A percentile compares a stretch with the other conserved stretches of the same genome.
Conservation (phyloP, 495 filamentous ascomycete genomes). For the Immersiella caudata region DNA sequence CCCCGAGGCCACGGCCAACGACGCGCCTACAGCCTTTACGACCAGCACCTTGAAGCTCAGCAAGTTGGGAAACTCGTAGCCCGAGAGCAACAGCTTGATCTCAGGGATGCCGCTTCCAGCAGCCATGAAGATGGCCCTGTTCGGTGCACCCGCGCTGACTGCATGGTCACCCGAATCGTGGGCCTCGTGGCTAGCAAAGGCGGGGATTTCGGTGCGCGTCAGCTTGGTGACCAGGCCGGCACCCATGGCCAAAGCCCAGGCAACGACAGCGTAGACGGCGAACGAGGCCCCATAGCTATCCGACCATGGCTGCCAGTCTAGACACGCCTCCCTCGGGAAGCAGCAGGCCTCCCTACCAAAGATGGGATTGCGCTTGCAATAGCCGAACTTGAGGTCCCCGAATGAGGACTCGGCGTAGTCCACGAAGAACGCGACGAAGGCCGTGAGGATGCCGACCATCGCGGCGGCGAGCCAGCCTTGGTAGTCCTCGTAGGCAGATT, state of each 20-base stretch:
- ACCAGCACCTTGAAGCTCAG: slow-evolving; percentile 57
- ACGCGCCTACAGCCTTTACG: slow-evolving; percentile 59
- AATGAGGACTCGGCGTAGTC: slow-evolving; percentile 56
- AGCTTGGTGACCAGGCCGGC: slow-evolving; percentile 55
- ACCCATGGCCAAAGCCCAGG: slow-evolving; percentile 52
- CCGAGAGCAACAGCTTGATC: slow-evolving; percentile 62
- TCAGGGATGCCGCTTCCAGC: slow-evolving; percentile 61
- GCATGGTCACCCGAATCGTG: slow-evolving; percentile 3
- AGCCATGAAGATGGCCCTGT: slow-evolving; percentile 61
- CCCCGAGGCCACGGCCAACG: slow-evolving; percentile 59
- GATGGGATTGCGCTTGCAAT: slow-evolving; percentile 52
- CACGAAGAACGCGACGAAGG: slow-evolving; percentile 58
- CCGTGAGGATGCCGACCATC: slow-evolving; percentile 57
- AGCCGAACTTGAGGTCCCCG: slow-evolving; percentile 59
- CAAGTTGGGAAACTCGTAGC: slow-evolving; percentile 61
- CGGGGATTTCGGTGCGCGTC: slow-evolving; percentile 53
- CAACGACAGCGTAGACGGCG: slow-evolving; percentile 54
- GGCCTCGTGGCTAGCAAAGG: slow-evolving; percentile 36
- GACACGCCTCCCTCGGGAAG: slow-evolving; percentile 37
- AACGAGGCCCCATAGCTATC: slow-evolving; percentile 42
- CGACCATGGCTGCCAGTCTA: slow-evolving; percentile 50
- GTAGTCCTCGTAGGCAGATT: slow-evolving; percentile 28
- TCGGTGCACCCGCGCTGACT: slow-evolving; percentile 18
- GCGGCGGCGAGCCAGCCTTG: slow-evolving; percentile 45
- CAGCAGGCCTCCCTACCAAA: slow-evolving; percentile 54